Evolutionary conservation across 192 early-diverging fungal genomes (phyloP).

Genomic region (Coemansia aciculifera): DNA sequence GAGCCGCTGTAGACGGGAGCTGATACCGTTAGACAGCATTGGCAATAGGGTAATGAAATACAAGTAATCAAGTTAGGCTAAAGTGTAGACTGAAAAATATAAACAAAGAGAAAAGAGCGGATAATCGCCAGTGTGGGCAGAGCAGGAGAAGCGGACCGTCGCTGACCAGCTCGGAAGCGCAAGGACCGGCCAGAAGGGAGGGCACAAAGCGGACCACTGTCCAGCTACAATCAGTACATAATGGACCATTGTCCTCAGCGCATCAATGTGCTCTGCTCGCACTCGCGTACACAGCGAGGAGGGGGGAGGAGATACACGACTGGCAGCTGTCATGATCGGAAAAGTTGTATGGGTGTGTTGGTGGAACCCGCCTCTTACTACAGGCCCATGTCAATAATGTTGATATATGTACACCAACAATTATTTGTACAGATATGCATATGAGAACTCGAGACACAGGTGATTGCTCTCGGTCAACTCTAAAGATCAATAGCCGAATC

Average conservation of each 20-base stretch:
- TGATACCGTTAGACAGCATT: slow-evolving; percentile 41
- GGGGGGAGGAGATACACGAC: not conserved
- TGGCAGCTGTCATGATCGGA: slow-evolving; percentile 1
- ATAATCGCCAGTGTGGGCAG: slow-evolving; percentile 6
- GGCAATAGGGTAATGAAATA: not conserved
- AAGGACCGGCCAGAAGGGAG: slow-evolving; percentile 6
- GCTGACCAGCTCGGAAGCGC: not conserved
- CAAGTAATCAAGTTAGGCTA: slow-evolving; percentile 1
- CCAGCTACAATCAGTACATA: not conserved
- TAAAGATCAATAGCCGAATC: no score
- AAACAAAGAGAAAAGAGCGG: not conserved
- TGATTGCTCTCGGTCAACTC: no score
- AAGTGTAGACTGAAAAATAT: not conserved
- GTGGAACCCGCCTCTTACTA: no score
- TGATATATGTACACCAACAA: no score
- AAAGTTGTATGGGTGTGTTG: not conserved
- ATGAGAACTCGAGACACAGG: no score
- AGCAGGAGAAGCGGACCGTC: not conserved
- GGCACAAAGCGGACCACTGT: slow-evolving; percentile 5
- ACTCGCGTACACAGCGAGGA: not conserved
- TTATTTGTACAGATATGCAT: no score
- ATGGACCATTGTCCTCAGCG: not conserved
- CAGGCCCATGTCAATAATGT: not conserved
- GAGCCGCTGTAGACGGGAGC: slow-evolving; percentile 42
- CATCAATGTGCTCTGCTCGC: not conserved